Evolutionary conservation across 805 yeast genomes (phyloP).

Genomic region (Wickerhamomyces mucosus): DNA sequence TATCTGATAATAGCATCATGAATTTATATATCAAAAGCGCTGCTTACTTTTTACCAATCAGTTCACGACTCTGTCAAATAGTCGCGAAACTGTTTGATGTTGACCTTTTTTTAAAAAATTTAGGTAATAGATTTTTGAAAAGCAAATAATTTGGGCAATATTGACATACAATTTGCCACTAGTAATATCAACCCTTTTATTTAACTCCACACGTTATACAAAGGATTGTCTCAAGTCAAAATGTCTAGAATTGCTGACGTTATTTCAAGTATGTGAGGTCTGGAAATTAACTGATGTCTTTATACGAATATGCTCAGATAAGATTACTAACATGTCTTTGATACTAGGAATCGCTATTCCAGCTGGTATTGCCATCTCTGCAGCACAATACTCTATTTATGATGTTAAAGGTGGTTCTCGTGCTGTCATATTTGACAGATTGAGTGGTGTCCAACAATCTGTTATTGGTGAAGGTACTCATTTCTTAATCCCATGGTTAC

Average conservation of each 20-base stretch:
- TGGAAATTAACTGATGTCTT: too few species aligned
- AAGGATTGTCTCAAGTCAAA: not conserved
- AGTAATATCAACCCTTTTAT: too few species aligned
- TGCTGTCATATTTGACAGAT: slow-evolving; percentile 90
- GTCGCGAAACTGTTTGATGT: too few species aligned
- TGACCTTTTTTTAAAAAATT: too few species aligned
- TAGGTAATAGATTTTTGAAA: too few species aligned
- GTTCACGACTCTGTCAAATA: too few species aligned
- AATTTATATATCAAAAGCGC: too few species aligned
- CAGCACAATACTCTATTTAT: slow-evolving; percentile 76
- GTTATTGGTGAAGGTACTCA: slow-evolving; percentile 97
- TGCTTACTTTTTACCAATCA: too few species aligned
- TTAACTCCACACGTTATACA: too few species aligned
- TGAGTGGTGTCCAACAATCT: slow-evolving; percentile 77
- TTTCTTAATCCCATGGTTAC: slow-evolving; percentile 92
- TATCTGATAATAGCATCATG: too few species aligned
- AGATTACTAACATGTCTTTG: not conserved
- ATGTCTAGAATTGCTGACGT: slow-evolving; percentile 34
- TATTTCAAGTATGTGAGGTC: slow-evolving; percentile 23
- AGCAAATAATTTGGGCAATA: too few species aligned
- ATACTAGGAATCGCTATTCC: slow-evolving; percentile 47
- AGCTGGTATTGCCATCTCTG: slow-evolving; percentile 56
- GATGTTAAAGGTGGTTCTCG: slow-evolving; percentile 95
- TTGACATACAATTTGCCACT: too few species aligned
- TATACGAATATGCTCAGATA: not conserved